Evolutionary conservation across 305 asterid species (phyloP), one percentile per base, ranked within the genome.

Genomic region (Fraxinus angustifolia): DNA sequence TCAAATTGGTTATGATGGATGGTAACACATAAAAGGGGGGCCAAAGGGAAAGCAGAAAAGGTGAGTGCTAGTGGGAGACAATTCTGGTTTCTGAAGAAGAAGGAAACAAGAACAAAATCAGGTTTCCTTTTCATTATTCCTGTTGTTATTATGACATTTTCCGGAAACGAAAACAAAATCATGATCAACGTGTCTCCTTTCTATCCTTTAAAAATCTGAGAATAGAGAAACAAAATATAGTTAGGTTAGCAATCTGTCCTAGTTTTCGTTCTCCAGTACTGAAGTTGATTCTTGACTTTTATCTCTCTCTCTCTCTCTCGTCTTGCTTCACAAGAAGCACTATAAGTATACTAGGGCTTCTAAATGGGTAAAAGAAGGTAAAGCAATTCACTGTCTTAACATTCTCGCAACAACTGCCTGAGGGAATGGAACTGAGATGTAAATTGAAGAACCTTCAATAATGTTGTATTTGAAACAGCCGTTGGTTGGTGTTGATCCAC

Each of bases 381-480:
- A 26, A 67, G 74, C 11, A 78, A 80, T 79, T 75, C 40, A 28
- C 67, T 45, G 50, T 48, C 42, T 30, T 40, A 38, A 73, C 73
- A 67, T 8, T 33, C 17, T 26, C 23, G 48, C 42, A 73, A 45
- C 56, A 45, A 56, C 71, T 23, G 23, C 42, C 26, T 1, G 78
- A 77, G 77, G 75, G 42, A 70, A 40, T 35, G 84, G 40, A 71
- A 70, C 23, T 45, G 56, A 30, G 36, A 31, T 34, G 73, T 2
- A 84, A 77, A 26, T 45, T 16, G 19, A 65, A 53, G 12, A 75
- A 93, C 99, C 97, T 91, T 92, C 6, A 92, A 85, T 1, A 87
- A 78, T 10, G 91, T 67, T 11, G 90, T 19, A 84, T 79, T 93
- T 73, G 92, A 53, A 78, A 91, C 50, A 83, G 88, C 75, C 71